phyloP scores from a whole-genome alignment of 2,329 filamentous ascomycete species.

The Tothia fuscella region DNA sequence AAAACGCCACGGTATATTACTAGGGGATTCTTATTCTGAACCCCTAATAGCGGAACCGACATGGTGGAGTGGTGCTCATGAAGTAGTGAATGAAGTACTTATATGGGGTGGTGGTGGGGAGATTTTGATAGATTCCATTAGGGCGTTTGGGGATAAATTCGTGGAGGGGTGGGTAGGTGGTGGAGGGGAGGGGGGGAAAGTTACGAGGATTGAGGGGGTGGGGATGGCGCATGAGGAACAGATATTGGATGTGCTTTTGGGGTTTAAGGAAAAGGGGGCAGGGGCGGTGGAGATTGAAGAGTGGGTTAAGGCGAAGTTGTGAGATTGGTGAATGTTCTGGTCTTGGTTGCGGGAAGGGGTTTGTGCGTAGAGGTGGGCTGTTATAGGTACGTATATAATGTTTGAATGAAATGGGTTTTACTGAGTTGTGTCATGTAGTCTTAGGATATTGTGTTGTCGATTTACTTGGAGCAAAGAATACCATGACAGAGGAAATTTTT shows the following conservation, averaged over 20 bases:
- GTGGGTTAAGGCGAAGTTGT: constrained; percentile 9
- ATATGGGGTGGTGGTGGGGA: constrained; percentile 40
- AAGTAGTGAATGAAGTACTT: constrained; percentile 33
- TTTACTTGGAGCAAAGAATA: too few species aligned
- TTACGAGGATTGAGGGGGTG: background rate
- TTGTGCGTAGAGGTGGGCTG: too few species aligned
- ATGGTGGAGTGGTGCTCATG: constrained; percentile 42
- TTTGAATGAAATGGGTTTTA: too few species aligned
- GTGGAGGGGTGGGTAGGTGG: constrained; percentile 24
- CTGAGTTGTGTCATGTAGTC: too few species aligned
- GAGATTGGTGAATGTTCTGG: too few species aligned
- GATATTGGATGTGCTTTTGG: constrained; percentile 6
- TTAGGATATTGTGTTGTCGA: too few species aligned
- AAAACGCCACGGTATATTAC: constrained; percentile 1
- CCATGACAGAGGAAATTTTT: too few species aligned
- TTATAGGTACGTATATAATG: too few species aligned
- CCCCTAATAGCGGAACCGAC: constrained; percentile 15
- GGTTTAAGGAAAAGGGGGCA: constrained; percentile 7
- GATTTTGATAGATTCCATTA: constrained; percentile 43
- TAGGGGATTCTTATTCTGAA: constrained; percentile 8
- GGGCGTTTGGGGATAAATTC: constrained; percentile 37
- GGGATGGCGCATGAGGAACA: constrained; percentile 3
- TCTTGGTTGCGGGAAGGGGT: too few species aligned
- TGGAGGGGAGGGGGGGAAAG: background rate
- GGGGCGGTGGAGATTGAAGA: constrained; percentile 7